Conservation (phyloP, 2,329 filamentous ascomycete species). For the Phialocephala subalpina region DNA sequence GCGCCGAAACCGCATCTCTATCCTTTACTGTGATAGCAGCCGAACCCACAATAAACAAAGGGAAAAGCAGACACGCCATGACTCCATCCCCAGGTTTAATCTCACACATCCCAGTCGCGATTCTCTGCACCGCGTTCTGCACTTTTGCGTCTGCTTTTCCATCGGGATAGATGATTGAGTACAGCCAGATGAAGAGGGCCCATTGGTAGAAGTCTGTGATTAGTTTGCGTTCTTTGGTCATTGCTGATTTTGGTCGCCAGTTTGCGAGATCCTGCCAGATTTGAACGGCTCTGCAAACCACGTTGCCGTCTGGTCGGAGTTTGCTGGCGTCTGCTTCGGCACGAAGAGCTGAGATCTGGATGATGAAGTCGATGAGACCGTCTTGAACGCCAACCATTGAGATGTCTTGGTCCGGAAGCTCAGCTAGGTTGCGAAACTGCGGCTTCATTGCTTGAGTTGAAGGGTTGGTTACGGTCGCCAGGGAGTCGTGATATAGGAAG, state of each 20-base stretch:
- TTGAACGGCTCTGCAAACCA: slow-evolving; percentile 20
- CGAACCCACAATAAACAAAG: slow-evolving; percentile 34
- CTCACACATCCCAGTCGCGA: slow-evolving; percentile 23
- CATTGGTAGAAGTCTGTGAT: slow-evolving; percentile 28
- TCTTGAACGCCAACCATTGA: slow-evolving; percentile 31
- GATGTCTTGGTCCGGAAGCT: slow-evolving; percentile 10
- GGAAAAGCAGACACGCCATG: slow-evolving; percentile 36
- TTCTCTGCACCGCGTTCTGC: slow-evolving; percentile 23
- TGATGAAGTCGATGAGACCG: slow-evolving; percentile 30
- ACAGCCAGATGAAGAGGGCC: slow-evolving; percentile 36
- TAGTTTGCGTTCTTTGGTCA: slow-evolving; percentile 19
- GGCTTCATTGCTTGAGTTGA: slow-evolving; percentile 11
- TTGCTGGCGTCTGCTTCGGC: slow-evolving; percentile 16
- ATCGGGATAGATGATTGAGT: slow-evolving; percentile 31
- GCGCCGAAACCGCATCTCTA: slow-evolving; percentile 12
- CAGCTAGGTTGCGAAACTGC: slow-evolving; percentile 12
- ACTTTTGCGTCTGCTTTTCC: slow-evolving; percentile 19
- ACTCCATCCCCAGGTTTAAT: slow-evolving; percentile 29
- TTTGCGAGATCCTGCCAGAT: slow-evolving; percentile 33
- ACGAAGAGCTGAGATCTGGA: slow-evolving; percentile 32
- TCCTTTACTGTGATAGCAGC: slow-evolving; percentile 27
- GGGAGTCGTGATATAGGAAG: slow-evolving; percentile 35
- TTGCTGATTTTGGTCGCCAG: slow-evolving; percentile 21
- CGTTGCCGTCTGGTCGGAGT: slow-evolving; percentile 11
- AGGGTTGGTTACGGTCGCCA: slow-evolving; percentile 32